Evolutionary conservation across 768 basidiomycete species (phyloP).

Genomic region (Mycena haematopus): DNA sequence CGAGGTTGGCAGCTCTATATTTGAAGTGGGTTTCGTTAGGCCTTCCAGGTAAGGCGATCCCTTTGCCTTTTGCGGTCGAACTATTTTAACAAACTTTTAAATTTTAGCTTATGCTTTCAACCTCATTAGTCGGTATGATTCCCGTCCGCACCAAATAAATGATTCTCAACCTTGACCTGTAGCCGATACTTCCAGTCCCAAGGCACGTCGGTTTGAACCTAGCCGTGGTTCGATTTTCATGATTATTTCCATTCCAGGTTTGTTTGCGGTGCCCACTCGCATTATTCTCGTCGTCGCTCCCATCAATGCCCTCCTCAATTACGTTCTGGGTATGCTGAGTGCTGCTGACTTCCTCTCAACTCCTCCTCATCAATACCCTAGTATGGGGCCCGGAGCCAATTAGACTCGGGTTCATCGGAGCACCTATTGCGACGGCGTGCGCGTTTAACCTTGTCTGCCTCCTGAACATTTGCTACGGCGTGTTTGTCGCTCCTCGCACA

Average conservation of each 20-base stretch:
- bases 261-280: slow-evolving; percentile 85
- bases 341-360: not conserved
- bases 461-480: slow-evolving; percentile 66
- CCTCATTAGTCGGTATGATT: slow-evolving; percentile 51
- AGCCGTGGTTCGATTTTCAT: not conserved
- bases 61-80: slow-evolving; percentile 14
- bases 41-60: slow-evolving; percentile 61
- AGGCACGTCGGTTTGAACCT: slow-evolving; percentile 43
- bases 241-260: slow-evolving; percentile 46
- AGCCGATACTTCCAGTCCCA: slow-evolving; percentile 87
- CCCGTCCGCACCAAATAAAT: slow-evolving; percentile 10
- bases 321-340: slow-evolving; percentile 66
- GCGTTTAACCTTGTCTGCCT: slow-evolving; percentile 86
- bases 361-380: slow-evolving; percentile 23
- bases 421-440: slow-evolving; percentile 87
- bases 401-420: slow-evolving; percentile 89
- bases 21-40: slow-evolving; percentile 79
- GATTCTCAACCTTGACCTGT: slow-evolving; percentile 2
- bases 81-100: slow-evolving; percentile 12
- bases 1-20: slow-evolving; percentile 76
- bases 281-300: slow-evolving; percentile 86
- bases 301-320: slow-evolving; percentile 84
- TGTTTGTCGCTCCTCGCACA: slow-evolving; percentile 64
- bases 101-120: slow-evolving; percentile 59
- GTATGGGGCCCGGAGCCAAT: slow-evolving; percentile 87